phyloP scores from a whole-genome alignment of 2,329 filamentous ascomycete genomes.

The Pseudogymnoascus sp. region DNA sequence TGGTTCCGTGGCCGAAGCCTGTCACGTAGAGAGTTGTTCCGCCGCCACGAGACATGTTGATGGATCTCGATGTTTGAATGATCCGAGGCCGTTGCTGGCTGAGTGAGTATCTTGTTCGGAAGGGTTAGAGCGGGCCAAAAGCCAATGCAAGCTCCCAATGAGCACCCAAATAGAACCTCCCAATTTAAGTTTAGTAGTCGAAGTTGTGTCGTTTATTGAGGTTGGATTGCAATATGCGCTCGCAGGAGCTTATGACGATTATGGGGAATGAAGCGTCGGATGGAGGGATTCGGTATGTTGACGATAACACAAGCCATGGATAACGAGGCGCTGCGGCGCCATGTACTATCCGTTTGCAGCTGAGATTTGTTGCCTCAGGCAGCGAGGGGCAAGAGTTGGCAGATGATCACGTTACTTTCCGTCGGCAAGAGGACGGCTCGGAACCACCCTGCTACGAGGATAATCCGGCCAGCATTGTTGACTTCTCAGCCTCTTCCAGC shows the following conservation, averaged over 20 bases:
- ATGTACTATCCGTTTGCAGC: conserved; percentile 6
- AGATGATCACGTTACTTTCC: neutral
- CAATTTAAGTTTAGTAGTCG: neutral
- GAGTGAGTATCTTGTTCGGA: conserved; percentile 3
- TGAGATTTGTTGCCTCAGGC: neutral
- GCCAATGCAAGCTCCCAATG: conserved; percentile 5
- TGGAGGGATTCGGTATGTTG: conserved; percentile 1
- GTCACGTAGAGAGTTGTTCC: conserved; percentile 96
- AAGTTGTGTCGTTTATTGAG: neutral
- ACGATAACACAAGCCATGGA: conserved; percentile 1
- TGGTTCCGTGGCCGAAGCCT: conserved; percentile 97
- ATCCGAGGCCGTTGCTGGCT: conserved; percentile 3
- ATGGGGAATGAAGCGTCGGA: neutral
- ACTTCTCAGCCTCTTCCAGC: conserved; percentile 7
- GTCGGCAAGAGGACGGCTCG: neutral
- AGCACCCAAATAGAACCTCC: neutral
- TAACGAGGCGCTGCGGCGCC: neutral
- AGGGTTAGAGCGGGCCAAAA: neutral
- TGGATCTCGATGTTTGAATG: neutral
- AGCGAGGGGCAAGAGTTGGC: neutral
- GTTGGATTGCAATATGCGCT: neutral
- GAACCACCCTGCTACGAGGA: neutral
- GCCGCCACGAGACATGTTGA: conserved; percentile 77
- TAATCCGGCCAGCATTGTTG: conserved; percentile 2
- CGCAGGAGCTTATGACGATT: conserved; percentile 6